A percentile compares a stretch with the other conserved stretches of the same genome.
These are phyloP conservation scores for Macrolepiota dolichaula DNA, from an alignment of 768 basidiomycete genomes.

Conservation along the genomic window DNA sequence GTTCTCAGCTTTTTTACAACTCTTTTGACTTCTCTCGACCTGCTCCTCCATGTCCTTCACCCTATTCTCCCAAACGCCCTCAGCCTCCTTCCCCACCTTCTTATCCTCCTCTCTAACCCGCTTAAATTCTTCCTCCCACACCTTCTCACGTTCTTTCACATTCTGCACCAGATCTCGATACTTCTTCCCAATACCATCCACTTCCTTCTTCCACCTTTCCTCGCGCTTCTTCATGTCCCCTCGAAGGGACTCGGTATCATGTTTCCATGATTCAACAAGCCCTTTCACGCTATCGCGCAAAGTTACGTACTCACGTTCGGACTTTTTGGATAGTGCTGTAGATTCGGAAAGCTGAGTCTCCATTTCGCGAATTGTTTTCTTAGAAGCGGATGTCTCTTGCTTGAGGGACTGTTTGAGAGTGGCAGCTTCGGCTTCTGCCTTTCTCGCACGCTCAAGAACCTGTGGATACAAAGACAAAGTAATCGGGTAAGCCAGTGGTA, in stretches of 20 bases:
- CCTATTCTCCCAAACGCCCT: constrained; percentile 57
- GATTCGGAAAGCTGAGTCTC: constrained; percentile 70
- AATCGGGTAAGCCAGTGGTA: background rate
- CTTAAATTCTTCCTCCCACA: constrained; percentile 41
- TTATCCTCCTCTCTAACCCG: constrained; percentile 47
- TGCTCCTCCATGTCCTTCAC: constrained; percentile 49
- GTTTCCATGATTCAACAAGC: constrained; percentile 70
- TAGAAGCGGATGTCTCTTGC: constrained; percentile 64
- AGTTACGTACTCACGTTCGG: constrained; percentile 79
- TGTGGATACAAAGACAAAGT: constrained; percentile 19
- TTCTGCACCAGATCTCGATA: constrained; percentile 65
- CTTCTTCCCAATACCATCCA: constrained; percentile 65
- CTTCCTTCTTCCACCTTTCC: constrained; percentile 63
- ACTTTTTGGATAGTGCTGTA: constrained; percentile 73
- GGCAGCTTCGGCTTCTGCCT: constrained; percentile 76
- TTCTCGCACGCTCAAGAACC: constrained; percentile 82
- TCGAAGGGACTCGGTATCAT: constrained; percentile 65
- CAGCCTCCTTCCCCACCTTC: constrained; percentile 51
- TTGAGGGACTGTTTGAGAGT: constrained; percentile 71
- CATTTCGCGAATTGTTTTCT: constrained; percentile 80
- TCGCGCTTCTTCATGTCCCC: constrained; percentile 77
- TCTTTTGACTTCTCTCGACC: constrained; percentile 49
- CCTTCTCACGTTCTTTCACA: constrained; percentile 48
- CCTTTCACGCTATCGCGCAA: constrained; percentile 74
- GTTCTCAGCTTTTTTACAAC: constrained; percentile 53